These are phyloP conservation scores for Solanum hybrid DNA, from an alignment of 305 asterid species.

Conservation along the genomic window DNA sequence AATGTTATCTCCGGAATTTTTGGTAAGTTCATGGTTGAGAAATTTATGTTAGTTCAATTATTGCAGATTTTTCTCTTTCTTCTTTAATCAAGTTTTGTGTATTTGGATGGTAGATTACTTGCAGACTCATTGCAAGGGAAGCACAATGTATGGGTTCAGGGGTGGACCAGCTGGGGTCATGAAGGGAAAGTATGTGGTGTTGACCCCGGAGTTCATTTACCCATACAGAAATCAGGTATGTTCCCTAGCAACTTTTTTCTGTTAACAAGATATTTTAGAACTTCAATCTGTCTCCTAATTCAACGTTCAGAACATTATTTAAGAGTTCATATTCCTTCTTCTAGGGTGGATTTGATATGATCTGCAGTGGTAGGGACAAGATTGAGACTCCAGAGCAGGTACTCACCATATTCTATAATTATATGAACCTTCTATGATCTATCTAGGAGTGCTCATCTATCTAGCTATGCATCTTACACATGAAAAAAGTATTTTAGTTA, in stretches of 20 bases:
- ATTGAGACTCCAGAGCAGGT: conserved; percentile 99
- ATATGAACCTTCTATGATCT: background rate
- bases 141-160: conserved; percentile 87
- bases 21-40: conserved; percentile 31
- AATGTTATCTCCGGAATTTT: conserved; percentile 94
- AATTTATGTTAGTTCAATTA: background rate
- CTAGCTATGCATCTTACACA: background rate
- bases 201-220: conserved; percentile 73
- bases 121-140: conserved; percentile 87
- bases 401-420: conserved; percentile 6
- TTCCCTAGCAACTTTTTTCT: background rate
- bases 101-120: conserved; percentile 55
- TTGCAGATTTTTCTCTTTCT: background rate
- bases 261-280: background rate
- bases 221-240: conserved; percentile 93
- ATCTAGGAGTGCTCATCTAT: background rate
- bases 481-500: background rate
- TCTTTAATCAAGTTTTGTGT: background rate
- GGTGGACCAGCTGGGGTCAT: conserved; percentile 98
- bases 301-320: background rate
- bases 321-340: conserved; percentile 3
- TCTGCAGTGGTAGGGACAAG: conserved; percentile 97
- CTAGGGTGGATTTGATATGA: conserved; percentile 99
- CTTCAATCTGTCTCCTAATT: background rate
- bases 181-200: conserved; percentile 71